Evolutionary conservation across 345 rosid species (phyloP), one percentile per base, ranked within the genome.

Genomic region (Schrenkiella parvula): DNA sequence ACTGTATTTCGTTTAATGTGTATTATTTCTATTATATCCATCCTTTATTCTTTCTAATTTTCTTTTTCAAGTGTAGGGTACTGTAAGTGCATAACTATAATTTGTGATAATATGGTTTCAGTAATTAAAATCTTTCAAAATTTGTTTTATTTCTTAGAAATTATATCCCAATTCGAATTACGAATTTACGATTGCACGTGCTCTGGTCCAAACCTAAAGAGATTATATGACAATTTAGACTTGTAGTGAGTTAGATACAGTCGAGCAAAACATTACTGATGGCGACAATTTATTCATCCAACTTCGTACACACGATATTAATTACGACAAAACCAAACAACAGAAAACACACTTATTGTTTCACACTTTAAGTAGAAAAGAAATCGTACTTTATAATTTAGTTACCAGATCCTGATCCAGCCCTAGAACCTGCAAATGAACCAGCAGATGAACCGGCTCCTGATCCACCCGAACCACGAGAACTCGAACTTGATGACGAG

Each of bases 371-470:
- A 47, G 39, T 35, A 44, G 14, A 7, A 55, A n/a, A 17, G 5
- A 2, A 8, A 31, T 13, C 57, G n/a, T 3, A 41, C 12, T 11
- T 62, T n/a, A 9, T 28, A 31, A 15, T 61, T 68, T 19, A 75
- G 58, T 68, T 75, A 53, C 82, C 66, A 11, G 80, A 78, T 6
- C 88, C 81, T 9, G 95, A 84, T 10, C 91, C 86, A 4, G 89
- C 84, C 70, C 92, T 73, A n/a, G 91, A 86, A 21, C 85, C 89
- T 1, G 97, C 87, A 17, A 52, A 79, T n/a, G 95, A 90, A 53
- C 95, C 89, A 2, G 92, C 89, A 2, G 79, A 78, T 11, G 88
- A 84, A n/a, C 82, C 83, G 6, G 82, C 81, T 15, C 46, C 71
- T 3, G 77, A 77, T 14, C 77, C 80, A 57, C 73, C 72, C 26